Evolutionary conservation across 140 eudicot species (phyloP).

Genomic region (Senecio squalidus): DNA sequence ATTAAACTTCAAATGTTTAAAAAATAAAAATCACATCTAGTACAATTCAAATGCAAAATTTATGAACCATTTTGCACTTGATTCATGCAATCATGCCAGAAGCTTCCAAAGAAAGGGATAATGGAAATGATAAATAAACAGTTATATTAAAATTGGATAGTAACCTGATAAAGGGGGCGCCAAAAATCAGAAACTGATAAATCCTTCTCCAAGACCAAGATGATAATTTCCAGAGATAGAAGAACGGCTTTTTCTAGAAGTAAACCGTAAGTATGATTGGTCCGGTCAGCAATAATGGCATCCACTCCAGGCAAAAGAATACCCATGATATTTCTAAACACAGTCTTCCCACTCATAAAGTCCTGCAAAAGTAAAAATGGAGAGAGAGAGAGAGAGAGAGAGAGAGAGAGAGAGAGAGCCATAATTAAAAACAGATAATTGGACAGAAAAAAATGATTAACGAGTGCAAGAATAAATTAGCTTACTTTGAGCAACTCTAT

Average conservation of each 20-base stretch:
- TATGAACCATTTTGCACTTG: not conserved
- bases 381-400: not conserved
- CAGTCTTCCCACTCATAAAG: constrained; percentile 92
- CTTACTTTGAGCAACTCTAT: constrained; percentile 81
- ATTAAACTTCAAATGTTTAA: not conserved
- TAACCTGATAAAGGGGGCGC: constrained; percentile 96
- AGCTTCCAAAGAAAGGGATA: not conserved
- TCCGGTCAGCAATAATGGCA: constrained; percentile 70
- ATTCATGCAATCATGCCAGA: not conserved
- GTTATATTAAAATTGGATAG: not conserved
- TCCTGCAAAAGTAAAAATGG: constrained; percentile 53
- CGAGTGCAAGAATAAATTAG: constrained; percentile 1
- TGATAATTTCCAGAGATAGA: constrained; percentile 61
- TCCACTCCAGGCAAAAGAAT: constrained; percentile 90
- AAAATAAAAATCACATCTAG: constrained; percentile 11
- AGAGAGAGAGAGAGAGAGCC: not conserved
- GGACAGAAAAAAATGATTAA: constrained; percentile 1
- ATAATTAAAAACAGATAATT: not conserved
- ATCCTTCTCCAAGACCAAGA: constrained; percentile 83
- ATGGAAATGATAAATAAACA: constrained; percentile 14
- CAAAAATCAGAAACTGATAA: constrained; percentile 70
- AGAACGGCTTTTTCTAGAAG: constrained; percentile 89
- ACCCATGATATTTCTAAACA: constrained; percentile 84
- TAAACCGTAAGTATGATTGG: constrained; percentile 73
- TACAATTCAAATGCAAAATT: constrained; percentile 2